Percentiles rank a stretch among this genome's conserved stretches.
phyloP scores from a whole-genome alignment of 2,329 filamentous ascomycete genomes.

The Curvularia hawaiiensis region DNA sequence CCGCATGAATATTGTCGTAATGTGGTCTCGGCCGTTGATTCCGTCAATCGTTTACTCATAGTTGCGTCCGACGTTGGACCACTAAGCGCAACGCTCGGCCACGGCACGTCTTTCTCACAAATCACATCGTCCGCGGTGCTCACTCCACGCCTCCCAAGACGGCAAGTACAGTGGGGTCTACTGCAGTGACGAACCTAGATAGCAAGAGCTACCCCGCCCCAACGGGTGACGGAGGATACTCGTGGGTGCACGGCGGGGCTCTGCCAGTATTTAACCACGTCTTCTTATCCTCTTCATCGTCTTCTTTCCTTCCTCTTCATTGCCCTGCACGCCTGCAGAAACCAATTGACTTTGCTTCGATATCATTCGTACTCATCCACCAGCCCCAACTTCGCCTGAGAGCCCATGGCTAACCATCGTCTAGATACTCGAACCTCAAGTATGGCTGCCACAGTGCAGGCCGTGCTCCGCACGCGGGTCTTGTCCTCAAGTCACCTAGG shows the following conservation, averaged over 20 bases:
- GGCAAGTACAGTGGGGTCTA: constrained; percentile 14
- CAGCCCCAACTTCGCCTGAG: neutral
- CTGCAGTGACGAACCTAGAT: constrained; percentile 6
- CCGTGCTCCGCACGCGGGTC: constrained; percentile 38
- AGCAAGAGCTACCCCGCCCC: constrained; percentile 34
- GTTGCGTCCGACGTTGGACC: constrained; percentile 2
- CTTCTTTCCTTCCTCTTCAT: constrained; percentile 1
- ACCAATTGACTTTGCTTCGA: neutral
- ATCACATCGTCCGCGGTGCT: constrained; percentile 14
- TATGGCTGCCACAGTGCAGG: constrained; percentile 41
- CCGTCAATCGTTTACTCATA: constrained; percentile 5
- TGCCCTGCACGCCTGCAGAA: neutral
- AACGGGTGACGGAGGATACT: constrained; percentile 31
- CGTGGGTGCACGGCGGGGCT: constrained; percentile 12
- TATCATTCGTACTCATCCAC: constrained; percentile 29
- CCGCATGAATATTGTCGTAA: neutral
- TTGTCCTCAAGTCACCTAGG: constrained; percentile 47
- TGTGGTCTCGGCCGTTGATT: neutral
- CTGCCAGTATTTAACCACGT: constrained; percentile 28
- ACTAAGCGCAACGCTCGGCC: constrained; percentile 5
- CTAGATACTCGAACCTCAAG: constrained; percentile 30
- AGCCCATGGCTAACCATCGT: constrained; percentile 27
- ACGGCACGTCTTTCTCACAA: constrained; percentile 6
- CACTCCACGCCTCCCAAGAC: constrained; percentile 1
- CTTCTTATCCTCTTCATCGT: constrained; percentile 7